Conservation (phyloP, 2,329 filamentous ascomycete genomes). For the Neopestalotiopsis clavispora region DNA sequence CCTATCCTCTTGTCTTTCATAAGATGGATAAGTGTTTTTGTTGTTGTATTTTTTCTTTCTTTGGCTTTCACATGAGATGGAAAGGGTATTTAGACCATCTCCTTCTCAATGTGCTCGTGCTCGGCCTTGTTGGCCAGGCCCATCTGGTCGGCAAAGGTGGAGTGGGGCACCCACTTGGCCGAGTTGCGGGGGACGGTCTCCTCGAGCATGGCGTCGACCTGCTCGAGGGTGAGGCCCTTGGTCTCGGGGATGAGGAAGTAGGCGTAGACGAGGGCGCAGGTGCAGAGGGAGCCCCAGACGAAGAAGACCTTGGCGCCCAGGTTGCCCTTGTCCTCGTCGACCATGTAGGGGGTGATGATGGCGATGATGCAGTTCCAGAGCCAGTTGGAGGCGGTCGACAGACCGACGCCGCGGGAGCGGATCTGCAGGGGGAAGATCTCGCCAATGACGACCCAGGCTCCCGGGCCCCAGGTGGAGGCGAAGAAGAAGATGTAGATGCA, state of each 20-base stretch:
- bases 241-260: slow-evolving; percentile 72
- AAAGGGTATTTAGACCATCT: slow-evolving; percentile 14
- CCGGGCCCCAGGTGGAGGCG: slow-evolving; percentile 76
- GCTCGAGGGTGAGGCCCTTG: slow-evolving; percentile 71
- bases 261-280: slow-evolving; percentile 58
- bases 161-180: slow-evolving; percentile 74
- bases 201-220: slow-evolving; percentile 88
- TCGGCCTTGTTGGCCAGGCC: slow-evolving; percentile 45
- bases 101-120: slow-evolving; percentile 28
- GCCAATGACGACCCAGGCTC: slow-evolving; percentile 71
- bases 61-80: background rate
- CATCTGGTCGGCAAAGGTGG: slow-evolving; percentile 69
- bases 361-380: slow-evolving; percentile 68
- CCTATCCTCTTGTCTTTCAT: background rate
- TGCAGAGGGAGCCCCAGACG: slow-evolving; percentile 66
- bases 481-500: slow-evolving; percentile 84
- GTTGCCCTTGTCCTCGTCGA: slow-evolving; percentile 53
- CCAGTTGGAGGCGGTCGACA: slow-evolving; percentile 77
- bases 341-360: slow-evolving; percentile 73
- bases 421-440: slow-evolving; percentile 80
- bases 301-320: slow-evolving; percentile 55
- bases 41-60: background rate
- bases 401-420: slow-evolving; percentile 71
- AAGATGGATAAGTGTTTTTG: background rate
- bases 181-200: slow-evolving; percentile 80